These are phyloP conservation scores for Dillenia turbinata DNA, from an alignment of 164 flowering plant genomes.

Conservation along the genomic window DNA sequence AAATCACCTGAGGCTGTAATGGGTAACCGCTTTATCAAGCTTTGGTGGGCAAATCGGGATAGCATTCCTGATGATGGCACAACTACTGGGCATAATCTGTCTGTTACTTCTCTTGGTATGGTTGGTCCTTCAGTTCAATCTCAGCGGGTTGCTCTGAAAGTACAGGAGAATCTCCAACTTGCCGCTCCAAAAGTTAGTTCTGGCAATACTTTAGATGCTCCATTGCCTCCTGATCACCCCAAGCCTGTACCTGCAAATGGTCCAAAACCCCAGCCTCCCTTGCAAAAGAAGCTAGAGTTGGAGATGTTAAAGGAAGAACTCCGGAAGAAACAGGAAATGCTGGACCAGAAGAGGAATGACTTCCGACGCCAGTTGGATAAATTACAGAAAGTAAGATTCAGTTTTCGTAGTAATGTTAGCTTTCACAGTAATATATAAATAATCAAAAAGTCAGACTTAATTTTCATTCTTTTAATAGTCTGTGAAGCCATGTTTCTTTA, in stretches of 20 bases:
- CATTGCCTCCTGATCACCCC: slow-evolving; percentile 29
- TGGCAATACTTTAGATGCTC: slow-evolving; percentile 25
- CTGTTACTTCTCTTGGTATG: slow-evolving; percentile 24
- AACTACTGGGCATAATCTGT: slow-evolving; percentile 23
- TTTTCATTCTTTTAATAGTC: background rate
- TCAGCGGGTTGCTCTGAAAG: slow-evolving; percentile 25
- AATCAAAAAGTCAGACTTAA: background rate
- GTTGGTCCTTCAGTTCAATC: slow-evolving; percentile 24
- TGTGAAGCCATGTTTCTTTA: too few relatives aligned
- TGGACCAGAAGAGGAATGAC: slow-evolving; percentile 80
- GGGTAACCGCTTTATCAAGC: slow-evolving; percentile 95
- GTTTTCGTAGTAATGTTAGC: background rate
- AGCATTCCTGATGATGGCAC: slow-evolving; percentile 52
- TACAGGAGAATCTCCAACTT: slow-evolving; percentile 36
- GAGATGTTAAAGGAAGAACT: slow-evolving; percentile 82
- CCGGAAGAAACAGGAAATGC: slow-evolving; percentile 84
- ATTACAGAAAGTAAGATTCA: slow-evolving; percentile 59
- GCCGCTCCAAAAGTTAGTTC: slow-evolving; percentile 26
- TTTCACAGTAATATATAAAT: too few relatives aligned
- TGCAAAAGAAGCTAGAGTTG: slow-evolving; percentile 69
- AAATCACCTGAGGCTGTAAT: slow-evolving; percentile 97
- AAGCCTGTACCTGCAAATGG: slow-evolving; percentile 29
- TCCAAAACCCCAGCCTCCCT: slow-evolving; percentile 44
- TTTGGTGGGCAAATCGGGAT: slow-evolving; percentile 95
- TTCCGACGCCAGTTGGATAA: slow-evolving; percentile 65